Base-by-base conservation (phyloP, 2,329 filamentous ascomycete species). In the Alternaria sp. region DNA sequence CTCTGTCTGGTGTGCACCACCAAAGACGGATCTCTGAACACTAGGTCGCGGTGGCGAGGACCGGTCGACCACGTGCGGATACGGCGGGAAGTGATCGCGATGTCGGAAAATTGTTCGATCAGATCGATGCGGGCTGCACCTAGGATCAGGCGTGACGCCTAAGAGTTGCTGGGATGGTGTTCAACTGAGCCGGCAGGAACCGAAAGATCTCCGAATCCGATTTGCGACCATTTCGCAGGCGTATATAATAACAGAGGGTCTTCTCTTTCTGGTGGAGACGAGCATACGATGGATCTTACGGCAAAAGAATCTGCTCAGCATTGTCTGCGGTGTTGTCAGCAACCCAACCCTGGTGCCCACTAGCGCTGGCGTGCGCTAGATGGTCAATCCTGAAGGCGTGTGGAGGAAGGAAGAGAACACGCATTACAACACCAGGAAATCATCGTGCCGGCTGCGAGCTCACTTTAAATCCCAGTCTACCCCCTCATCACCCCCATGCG, bases 401-500 rank as follows among this genome's bases (percentile, higher is more conserved):
- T 30, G 18, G 39, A 51, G 12, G 47, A 39, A n/a, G 8, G 28
- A 34, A 34, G 39, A 39, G 30, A 49, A 36, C 41, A n/a, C 24
- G 39, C 32, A 41, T 32, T 28, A 41, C 30, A 43, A 44, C 16
- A 34, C 34, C 30, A 43, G 28, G 48, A 14, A 32, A 32, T 16
- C 20, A 38, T 22, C 24, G 14, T 26, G 22, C 38, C 24, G 52
- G 57, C 57, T 18, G 20, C 14, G 46, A 26, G 57, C 52, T 59
- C 44, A 51, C 52, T 56, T 57, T 59, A 51, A 56, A 51, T 59
- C 39, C 44, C 41, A 39, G 22, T 38, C 38, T 47, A 20, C 52
- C 39, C 46, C 38, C 39, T 30, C 49, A 36, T 34, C 34, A 20
- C 34, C 30, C 30, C 38, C 24, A 59, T 54, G 32, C 18, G 39